These are phyloP conservation scores for Malus asiatica DNA, from an alignment of 306 rosid genomes.

Conservation along the genomic window DNA sequence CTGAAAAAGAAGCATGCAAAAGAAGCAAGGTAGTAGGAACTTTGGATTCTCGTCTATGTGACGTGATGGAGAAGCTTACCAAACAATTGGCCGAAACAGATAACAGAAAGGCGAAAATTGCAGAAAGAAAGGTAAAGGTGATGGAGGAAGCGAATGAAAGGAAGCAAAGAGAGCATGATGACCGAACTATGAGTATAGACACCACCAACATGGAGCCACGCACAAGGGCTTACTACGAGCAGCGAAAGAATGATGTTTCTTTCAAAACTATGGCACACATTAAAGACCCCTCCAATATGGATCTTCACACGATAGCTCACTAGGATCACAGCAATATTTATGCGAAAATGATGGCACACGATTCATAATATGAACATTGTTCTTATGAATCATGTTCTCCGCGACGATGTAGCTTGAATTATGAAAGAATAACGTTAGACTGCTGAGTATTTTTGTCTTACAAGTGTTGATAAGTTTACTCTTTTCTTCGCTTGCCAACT, in stretches of 20 bases:
- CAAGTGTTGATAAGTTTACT: too few relatives aligned
- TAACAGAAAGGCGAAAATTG: neutral
- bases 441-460: neutral
- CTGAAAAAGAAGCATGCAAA: neutral
- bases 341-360: neutral
- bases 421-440: neutral
- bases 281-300: neutral
- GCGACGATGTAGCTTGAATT: neutral
- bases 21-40: neutral
- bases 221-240: neutral
- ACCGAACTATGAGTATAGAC: neutral
- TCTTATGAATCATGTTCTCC: neutral
- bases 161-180: constrained; percentile 3
- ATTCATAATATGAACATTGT: neutral
- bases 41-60: neutral
- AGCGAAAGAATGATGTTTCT: neutral
- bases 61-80: neutral
- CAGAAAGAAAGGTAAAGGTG: neutral
- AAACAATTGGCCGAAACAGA: neutral
- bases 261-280: neutral
- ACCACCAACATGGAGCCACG: neutral
- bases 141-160: neutral
- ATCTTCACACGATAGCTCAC: neutral
- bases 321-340: neutral
- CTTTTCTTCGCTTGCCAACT: too few relatives aligned